phyloP scores from a whole-genome alignment of 176 grass and related monocot species.

The Eleusine coracana region DNA sequence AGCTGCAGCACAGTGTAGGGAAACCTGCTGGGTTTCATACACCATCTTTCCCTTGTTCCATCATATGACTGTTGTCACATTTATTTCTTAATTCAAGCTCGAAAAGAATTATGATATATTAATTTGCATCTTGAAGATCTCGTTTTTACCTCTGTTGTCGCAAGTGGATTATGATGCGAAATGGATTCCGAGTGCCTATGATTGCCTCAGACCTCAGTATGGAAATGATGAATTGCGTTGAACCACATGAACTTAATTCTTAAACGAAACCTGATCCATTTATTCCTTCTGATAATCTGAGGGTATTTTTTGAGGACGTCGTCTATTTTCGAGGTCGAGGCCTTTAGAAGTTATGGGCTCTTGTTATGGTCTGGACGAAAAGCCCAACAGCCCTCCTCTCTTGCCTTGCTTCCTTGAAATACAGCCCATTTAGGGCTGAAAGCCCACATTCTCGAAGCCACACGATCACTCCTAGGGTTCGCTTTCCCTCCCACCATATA shows the following conservation, averaged over 20 bases:
- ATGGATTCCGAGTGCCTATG: too few relatives aligned
- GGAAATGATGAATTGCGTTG: not conserved
- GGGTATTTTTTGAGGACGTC: not conserved
- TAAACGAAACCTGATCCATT: not conserved
- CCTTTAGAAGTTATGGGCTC: too few relatives aligned
- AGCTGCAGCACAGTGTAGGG: conserved; percentile 50
- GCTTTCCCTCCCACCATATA: conserved; percentile 38
- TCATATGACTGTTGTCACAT: conserved; percentile 44
- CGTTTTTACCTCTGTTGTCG: not conserved
- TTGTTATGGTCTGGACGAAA: too few relatives aligned
- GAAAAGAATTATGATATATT: conserved; percentile 52
- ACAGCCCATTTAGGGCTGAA: not conserved
- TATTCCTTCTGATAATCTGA: not conserved
- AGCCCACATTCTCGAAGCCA: conserved; percentile 22
- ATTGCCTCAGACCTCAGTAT: not conserved
- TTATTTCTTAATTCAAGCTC: conserved; percentile 75
- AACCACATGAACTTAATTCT: too few relatives aligned
- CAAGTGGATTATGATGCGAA: not conserved
- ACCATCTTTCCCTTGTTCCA: conserved; percentile 48
- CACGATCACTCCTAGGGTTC: conserved; percentile 38
- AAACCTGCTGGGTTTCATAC: conserved; percentile 51
- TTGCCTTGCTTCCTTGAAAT: not conserved
- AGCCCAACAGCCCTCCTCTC: not conserved
- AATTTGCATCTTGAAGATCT: not conserved
- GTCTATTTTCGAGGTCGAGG: not conserved